A percentile compares a stretch with the other conserved stretches of the same genome.
These are phyloP conservation scores for Rhizoclosmatium sp. DNA, from an alignment of 192 early-diverging fungal species.

Conservation along the genomic window DNA sequence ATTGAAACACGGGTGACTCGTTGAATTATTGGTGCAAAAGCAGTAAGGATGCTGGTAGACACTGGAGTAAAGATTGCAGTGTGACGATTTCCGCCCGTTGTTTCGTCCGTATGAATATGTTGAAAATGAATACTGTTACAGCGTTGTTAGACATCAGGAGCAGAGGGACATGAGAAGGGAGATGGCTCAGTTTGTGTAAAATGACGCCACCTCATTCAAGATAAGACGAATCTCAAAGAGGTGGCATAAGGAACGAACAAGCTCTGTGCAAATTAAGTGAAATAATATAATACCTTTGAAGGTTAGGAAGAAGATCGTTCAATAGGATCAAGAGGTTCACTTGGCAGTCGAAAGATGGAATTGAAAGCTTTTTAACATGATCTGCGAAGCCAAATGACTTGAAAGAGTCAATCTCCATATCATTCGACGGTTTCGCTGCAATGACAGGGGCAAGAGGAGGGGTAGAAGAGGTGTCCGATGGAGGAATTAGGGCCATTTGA, in stretches of 20 bases:
- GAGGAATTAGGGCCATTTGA: neutral
- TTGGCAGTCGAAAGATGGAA: conserved; percentile 33
- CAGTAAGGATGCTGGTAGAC: conserved; percentile 16
- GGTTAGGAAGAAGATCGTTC: conserved; percentile 34
- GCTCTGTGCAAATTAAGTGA: neutral
- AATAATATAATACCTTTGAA: conserved; percentile 13
- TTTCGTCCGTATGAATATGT: conserved; percentile 28
- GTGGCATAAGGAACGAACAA: no score
- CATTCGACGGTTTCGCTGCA: neutral
- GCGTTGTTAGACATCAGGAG: no score
- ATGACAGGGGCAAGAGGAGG: neutral
- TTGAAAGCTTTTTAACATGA: conserved; percentile 13
- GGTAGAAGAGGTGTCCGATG: neutral
- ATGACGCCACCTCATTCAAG: no score
- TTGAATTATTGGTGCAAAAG: conserved; percentile 44
- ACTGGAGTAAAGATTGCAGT: conserved; percentile 20
- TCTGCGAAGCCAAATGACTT: conserved; percentile 2
- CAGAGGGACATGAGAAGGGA: neutral
- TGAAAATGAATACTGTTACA: conserved; percentile 33
- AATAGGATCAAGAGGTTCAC: conserved; percentile 24
- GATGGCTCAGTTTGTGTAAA: neutral
- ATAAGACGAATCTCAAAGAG: no score
- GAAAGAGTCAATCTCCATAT: neutral
- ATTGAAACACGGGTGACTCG: conserved; percentile 39
- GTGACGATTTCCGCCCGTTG: neutral